phyloP scores from a whole-genome alignment of 169 alveolate genomes.

The Babesia bigemina region DNA sequence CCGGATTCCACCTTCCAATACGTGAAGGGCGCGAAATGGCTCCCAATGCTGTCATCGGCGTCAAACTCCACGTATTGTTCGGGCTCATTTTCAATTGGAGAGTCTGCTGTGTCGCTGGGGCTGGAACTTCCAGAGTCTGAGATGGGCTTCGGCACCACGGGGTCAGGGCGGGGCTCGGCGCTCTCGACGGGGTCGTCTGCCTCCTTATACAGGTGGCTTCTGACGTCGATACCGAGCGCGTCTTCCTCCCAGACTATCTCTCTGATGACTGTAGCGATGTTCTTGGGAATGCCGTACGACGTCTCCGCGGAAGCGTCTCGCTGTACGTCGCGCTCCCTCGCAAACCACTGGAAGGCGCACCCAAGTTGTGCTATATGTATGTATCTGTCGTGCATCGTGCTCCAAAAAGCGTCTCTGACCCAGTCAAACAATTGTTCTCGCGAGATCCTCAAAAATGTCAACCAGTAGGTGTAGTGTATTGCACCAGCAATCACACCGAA shows the following conservation, averaged over 20 bases:
- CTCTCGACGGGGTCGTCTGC: neutral
- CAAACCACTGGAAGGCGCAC: neutral
- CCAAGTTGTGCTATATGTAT: too few relatives aligned
- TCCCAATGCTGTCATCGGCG: constrained; percentile 13
- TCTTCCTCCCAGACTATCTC: constrained; percentile 62
- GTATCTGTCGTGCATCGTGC: too few relatives aligned
- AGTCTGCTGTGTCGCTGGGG: neutral
- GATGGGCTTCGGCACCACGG: neutral
- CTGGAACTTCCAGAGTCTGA: constrained; percentile 5
- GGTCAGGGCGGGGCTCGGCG: neutral
- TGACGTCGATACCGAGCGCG: constrained; percentile 16
- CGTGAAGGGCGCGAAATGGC: constrained; percentile 40
- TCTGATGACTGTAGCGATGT: neutral
- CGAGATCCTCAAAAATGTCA: too few relatives aligned
- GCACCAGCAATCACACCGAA: too few relatives aligned
- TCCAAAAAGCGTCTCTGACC: too few relatives aligned
- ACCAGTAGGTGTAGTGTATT: too few relatives aligned
- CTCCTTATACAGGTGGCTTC: neutral
- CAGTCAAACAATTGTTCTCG: too few relatives aligned
- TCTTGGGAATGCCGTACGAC: neutral
- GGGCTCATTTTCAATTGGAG: neutral
- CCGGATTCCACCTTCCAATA: constrained; percentile 67
- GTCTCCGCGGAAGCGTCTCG: neutral
- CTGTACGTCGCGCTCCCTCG: neutral
- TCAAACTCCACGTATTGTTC: neutral